Evolutionary conservation across 2,329 filamentous ascomycete species (phyloP).

Genomic region (Nothopassalora personata): DNA sequence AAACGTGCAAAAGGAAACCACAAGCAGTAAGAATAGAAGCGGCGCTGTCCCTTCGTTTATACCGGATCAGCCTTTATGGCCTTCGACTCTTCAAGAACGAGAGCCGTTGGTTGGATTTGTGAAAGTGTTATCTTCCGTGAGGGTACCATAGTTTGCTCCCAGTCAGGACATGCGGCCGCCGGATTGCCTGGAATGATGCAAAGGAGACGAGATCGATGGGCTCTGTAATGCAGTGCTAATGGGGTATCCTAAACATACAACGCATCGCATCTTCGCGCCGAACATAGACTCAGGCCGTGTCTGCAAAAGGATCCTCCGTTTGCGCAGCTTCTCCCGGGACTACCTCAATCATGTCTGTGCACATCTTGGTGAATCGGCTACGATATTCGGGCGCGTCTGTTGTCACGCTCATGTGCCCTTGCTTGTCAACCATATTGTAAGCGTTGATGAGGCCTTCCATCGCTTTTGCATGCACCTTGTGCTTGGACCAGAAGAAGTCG

Average conservation of each 20-base stretch:
- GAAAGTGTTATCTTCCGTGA: no score
- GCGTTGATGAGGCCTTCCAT: slow-evolving; percentile 58
- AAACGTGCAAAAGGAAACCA: no score
- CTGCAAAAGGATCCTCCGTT: not conserved
- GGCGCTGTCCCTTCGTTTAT: no score
- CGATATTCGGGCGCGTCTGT: slow-evolving; percentile 64
- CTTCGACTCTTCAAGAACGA: no score
- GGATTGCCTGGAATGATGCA: no score
- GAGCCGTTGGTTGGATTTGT: no score
- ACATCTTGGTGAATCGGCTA: slow-evolving; percentile 51
- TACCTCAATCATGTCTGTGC: slow-evolving; percentile 41
- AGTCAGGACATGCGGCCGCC: no score
- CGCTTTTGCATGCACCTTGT: slow-evolving; percentile 59
- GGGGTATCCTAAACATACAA: not conserved
- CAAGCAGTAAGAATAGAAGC: no score
- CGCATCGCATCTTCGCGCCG: not conserved
- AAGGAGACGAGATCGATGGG: no score
- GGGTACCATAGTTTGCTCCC: no score
- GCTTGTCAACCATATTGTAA: slow-evolving; percentile 54
- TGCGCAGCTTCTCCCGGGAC: not conserved
- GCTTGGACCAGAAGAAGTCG: slow-evolving; percentile 76
- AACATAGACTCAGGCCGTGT: not conserved
- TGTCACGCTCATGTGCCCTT: slow-evolving; percentile 71
- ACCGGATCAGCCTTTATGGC: no score
- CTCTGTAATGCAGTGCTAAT: not conserved